phyloP scores from a whole-genome alignment of 2,329 filamentous ascomycete species.

The Colletotrichum sidae region DNA sequence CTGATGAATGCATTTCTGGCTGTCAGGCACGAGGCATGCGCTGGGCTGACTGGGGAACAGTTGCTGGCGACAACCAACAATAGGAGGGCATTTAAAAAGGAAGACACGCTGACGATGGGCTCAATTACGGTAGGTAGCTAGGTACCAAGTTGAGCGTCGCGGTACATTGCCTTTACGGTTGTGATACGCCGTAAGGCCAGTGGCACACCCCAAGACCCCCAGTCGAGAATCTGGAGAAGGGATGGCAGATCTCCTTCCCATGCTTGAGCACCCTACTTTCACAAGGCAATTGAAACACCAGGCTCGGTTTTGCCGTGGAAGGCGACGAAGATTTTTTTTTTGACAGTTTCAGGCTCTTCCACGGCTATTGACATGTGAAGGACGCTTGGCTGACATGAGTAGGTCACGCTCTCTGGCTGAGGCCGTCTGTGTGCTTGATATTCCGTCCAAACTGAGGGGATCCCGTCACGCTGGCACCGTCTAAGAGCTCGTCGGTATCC shows the following conservation, averaged over 20 bases:
- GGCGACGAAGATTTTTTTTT: slow-evolving; percentile 22
- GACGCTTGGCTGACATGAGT: slow-evolving; percentile 3
- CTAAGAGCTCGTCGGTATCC: background rate
- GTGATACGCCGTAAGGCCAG: background rate
- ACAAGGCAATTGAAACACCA: slow-evolving; percentile 26
- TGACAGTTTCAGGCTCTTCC: slow-evolving; percentile 30
- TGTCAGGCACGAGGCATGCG: too few relatives aligned
- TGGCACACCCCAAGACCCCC: background rate
- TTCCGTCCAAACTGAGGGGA: slow-evolving; percentile 8
- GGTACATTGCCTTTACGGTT: too few relatives aligned
- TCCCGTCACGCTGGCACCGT: slow-evolving; percentile 14
- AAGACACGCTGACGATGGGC: background rate
- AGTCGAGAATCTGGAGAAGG: slow-evolving; percentile 1
- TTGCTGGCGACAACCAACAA: slow-evolving; percentile 2
- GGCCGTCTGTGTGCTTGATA: slow-evolving; percentile 11
- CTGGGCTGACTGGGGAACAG: slow-evolving; percentile 1
- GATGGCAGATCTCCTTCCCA: slow-evolving; percentile 14
- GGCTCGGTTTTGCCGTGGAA: slow-evolving; percentile 10
- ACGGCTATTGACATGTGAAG: slow-evolving; percentile 33
- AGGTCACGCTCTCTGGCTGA: slow-evolving; percentile 24
- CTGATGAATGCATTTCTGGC: too few relatives aligned
- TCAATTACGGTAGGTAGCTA: background rate
- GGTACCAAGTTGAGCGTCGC: background rate
- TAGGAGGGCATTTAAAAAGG: slow-evolving; percentile 8
- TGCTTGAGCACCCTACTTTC: slow-evolving; percentile 8